A percentile compares a stretch with the other conserved stretches of the same genome.
Evolutionary conservation across 2,329 filamentous ascomycete species (phyloP).

Genomic region (Zymoseptoria tritici): DNA sequence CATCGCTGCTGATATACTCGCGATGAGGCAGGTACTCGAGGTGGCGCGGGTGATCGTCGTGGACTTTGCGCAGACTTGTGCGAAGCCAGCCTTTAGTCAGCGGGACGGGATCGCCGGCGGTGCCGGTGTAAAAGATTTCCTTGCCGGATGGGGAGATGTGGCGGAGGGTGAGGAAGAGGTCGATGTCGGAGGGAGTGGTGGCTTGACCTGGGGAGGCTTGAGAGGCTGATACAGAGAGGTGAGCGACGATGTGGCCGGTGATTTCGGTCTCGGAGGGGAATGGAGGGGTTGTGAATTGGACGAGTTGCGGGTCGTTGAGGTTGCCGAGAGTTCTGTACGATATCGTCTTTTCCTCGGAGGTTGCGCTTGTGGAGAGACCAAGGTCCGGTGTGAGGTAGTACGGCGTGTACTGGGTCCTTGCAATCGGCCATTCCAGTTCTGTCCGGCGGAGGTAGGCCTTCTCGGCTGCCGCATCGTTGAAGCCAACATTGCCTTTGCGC

Average conservation of each 20-base stretch:
- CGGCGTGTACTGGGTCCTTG: slow-evolving; percentile 55
- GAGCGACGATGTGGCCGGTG: slow-evolving; percentile 59
- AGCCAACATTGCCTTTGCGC: slow-evolving; percentile 59
- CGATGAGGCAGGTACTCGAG: slow-evolving; percentile 49
- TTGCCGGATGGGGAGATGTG: slow-evolving; percentile 48
- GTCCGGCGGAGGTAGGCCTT: slow-evolving; percentile 47
- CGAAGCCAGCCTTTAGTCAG: slow-evolving; percentile 59
- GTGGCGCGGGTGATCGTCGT: slow-evolving; percentile 45
- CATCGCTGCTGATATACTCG: slow-evolving; percentile 52
- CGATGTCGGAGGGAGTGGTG: slow-evolving; percentile 47
- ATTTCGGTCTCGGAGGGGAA: slow-evolving; percentile 61
- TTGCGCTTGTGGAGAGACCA: slow-evolving; percentile 27
- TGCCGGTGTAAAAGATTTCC: slow-evolving; percentile 59
- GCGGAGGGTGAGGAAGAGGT: slow-evolving; percentile 55
- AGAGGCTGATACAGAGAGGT: slow-evolving; percentile 51
- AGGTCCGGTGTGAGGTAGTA: slow-evolving; percentile 50
- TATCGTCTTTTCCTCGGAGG: slow-evolving; percentile 14
- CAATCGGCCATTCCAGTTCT: slow-evolving; percentile 61
- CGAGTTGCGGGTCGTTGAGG: slow-evolving; percentile 41
- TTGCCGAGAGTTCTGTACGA: slow-evolving; percentile 53
- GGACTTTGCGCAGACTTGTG: slow-evolving; percentile 49
- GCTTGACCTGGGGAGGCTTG: slow-evolving; percentile 5
- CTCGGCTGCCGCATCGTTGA: slow-evolving; percentile 57
- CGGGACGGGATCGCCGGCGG: slow-evolving; percentile 56
- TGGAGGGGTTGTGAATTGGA: slow-evolving; percentile 52